phyloP scores from a whole-genome alignment of 257 asterid species.

The Solanum bukasovii region DNA sequence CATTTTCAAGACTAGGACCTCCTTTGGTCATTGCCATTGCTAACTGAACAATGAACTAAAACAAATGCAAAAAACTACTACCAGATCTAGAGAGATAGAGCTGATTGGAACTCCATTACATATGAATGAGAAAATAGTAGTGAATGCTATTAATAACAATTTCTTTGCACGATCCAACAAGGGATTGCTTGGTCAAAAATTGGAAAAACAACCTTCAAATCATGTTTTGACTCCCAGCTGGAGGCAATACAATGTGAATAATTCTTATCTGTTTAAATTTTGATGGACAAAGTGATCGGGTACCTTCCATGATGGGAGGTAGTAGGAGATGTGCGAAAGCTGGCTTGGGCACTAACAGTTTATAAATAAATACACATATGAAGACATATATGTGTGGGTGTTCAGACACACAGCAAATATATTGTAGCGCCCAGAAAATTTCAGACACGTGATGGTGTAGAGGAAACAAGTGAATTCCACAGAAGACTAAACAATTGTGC shows the following conservation, averaged over 20 bases:
- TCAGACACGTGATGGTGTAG: not conserved
- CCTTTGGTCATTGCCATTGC: not conserved
- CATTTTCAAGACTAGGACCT: not conserved
- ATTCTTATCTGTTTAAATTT: not conserved
- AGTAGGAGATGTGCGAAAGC: not conserved
- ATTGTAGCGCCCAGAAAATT: not conserved
- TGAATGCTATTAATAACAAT: not conserved
- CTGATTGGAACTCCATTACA: not conserved
- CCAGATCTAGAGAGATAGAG: not conserved
- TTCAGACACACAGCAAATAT: not conserved
- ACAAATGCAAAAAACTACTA: not conserved
- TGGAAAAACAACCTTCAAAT: not conserved
- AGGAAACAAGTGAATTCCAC: not conserved
- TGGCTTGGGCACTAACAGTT: not conserved
- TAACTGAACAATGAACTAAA: not conserved
- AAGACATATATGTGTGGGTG: not conserved
- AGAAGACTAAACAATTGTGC: not conserved
- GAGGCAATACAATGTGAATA: not conserved
- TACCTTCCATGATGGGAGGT: not conserved
- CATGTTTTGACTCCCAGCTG: not conserved
- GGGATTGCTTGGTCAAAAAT: not conserved
- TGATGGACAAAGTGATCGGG: not conserved
- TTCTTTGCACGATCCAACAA: not conserved
- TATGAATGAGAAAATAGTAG: not conserved
- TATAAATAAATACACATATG: not conserved